phyloP scores from a whole-genome alignment of 2,329 filamentous ascomycete species.

The Pyricularia pennisetigena region DNA sequence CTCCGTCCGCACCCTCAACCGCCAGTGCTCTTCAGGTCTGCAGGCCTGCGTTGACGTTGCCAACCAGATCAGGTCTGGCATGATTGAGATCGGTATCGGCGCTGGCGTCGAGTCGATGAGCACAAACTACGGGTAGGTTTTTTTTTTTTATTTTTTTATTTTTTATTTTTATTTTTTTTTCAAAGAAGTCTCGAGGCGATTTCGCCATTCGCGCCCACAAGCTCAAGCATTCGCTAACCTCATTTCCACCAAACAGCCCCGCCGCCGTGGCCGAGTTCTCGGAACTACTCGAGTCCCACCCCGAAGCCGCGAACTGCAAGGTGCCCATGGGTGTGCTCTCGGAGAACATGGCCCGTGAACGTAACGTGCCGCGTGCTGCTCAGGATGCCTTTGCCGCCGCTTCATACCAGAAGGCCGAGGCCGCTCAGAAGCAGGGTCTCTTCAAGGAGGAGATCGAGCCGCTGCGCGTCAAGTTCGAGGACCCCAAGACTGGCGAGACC shows the following conservation, averaged over 20 bases:
- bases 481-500: conserved; percentile 82
- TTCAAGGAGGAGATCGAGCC: conserved; percentile 90
- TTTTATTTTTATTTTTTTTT: too few species aligned
- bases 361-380: conserved; percentile 55
- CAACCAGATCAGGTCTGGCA: conserved; percentile 80
- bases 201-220: too few species aligned
- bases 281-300: conserved; percentile 71
- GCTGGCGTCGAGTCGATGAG: conserved; percentile 97
- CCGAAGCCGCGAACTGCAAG: conserved; percentile 88
- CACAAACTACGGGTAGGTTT: conserved; percentile 70
- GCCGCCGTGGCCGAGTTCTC: conserved; percentile 87
- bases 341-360: conserved; percentile 88
- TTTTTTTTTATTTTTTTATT: too few species aligned
- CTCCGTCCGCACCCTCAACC: conserved; percentile 81
- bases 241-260: conserved; percentile 39
- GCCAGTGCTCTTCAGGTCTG: conserved; percentile 88
- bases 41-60: conserved; percentile 91
- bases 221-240: not conserved
- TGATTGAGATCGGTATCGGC: conserved; percentile 92
- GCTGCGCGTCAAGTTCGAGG: conserved; percentile 75
- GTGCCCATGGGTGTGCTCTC: conserved; percentile 93
- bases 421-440: conserved; percentile 78
- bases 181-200: too few species aligned
- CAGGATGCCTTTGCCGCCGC: conserved; percentile 93
- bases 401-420: conserved; percentile 82